Evolutionary conservation across 768 basidiomycete species (phyloP).

Genomic region (Mycena rosella): DNA sequence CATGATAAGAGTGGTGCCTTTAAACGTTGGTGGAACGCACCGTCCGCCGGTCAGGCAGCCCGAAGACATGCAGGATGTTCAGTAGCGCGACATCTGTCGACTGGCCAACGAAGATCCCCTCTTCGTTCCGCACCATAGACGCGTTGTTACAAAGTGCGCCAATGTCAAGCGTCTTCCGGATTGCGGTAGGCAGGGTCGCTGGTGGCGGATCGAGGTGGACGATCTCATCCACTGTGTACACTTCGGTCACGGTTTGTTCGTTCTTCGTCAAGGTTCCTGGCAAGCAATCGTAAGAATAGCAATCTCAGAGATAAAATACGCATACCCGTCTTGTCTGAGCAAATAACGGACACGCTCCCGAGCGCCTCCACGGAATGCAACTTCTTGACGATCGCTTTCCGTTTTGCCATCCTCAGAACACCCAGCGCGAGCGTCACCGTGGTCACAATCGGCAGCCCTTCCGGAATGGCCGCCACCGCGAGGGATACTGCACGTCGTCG

Average conservation of each 20-base stretch:
- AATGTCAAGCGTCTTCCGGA: constrained; percentile 82
- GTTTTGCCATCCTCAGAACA: constrained; percentile 92
- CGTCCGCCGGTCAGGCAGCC: constrained; percentile 74
- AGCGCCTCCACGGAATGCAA: constrained; percentile 94
- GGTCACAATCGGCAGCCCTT: constrained; percentile 96
- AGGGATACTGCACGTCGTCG: constrained; percentile 77
- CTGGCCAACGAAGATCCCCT: constrained; percentile 85
- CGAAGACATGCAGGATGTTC: constrained; percentile 79
- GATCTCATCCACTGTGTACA: constrained; percentile 89
- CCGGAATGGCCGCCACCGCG: constrained; percentile 98
- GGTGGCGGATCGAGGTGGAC: constrained; percentile 72
- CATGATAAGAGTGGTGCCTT: no score
- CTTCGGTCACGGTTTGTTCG: constrained; percentile 93
- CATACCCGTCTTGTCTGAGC: constrained; percentile 95
- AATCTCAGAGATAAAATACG: neutral
- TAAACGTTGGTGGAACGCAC: constrained; percentile 56
- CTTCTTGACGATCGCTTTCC: constrained; percentile 98
- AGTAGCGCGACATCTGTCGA: constrained; percentile 94
- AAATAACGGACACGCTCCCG: constrained; percentile 97
- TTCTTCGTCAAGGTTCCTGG: constrained; percentile 93
- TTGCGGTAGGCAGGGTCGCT: constrained; percentile 69
- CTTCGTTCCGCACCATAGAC: constrained; percentile 69
- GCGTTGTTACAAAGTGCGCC: constrained; percentile 95
- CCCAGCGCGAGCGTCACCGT: constrained; percentile 97
- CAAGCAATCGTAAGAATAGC: constrained; percentile 31